A percentile compares a stretch with the other conserved stretches of the same genome.
These are phyloP conservation scores for Papiliotrema nemorosa DNA, from an alignment of 1,284 basidiomycete species.

Conservation along the genomic window DNA sequence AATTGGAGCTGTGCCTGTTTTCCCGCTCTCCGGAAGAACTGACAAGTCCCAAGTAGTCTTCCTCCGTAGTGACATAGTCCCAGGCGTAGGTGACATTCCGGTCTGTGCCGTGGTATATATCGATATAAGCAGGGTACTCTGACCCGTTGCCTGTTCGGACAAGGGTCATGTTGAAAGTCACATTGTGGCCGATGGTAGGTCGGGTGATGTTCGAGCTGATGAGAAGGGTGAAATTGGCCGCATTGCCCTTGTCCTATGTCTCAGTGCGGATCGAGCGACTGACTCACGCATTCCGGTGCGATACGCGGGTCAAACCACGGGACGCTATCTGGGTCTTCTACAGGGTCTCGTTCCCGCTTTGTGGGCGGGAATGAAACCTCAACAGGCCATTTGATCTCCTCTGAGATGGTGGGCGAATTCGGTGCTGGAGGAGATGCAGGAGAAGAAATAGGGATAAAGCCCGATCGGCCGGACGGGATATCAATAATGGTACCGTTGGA, in stretches of 20 bases:
- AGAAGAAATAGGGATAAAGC: constrained; percentile 15
- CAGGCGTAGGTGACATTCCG: constrained; percentile 12
- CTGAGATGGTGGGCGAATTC: neutral
- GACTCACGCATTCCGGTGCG: neutral
- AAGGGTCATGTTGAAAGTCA: constrained; percentile 16
- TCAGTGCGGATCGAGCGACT: neutral
- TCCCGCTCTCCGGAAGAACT: too few relatives aligned
- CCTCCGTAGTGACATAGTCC: constrained; percentile 2
- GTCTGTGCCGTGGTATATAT: constrained; percentile 1
- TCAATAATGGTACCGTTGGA: constrained; percentile 19
- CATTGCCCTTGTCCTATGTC: constrained; percentile 17
- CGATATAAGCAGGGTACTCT: constrained; percentile 18
- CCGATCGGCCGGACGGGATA: constrained; percentile 20
- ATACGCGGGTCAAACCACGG: neutral
- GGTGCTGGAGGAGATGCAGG: neutral
- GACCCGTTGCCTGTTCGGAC: constrained; percentile 20
- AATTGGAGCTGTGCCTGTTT: neutral
- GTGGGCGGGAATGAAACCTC: neutral
- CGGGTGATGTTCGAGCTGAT: constrained; percentile 1
- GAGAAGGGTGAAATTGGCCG: constrained; percentile 13
- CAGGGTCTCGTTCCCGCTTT: neutral
- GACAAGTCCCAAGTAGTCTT: constrained; percentile 4
- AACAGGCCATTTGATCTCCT: neutral
- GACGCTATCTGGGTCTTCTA: neutral
- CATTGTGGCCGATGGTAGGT: constrained; percentile 7